These are phyloP conservation scores for Blastobotrys chiropterorum DNA, from an alignment of 805 yeast species.

Conservation along the genomic window DNA sequence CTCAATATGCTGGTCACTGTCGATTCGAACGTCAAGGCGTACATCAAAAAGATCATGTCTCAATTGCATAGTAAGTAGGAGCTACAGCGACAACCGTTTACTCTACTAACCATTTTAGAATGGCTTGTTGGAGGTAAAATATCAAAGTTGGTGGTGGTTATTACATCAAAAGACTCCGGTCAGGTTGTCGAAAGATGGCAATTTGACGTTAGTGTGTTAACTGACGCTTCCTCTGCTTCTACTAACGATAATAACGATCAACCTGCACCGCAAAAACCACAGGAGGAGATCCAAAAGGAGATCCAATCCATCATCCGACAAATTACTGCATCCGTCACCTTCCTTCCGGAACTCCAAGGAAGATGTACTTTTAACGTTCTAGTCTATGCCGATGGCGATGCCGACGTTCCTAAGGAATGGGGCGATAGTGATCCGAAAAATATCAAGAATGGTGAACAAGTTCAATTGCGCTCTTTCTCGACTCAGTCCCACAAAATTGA, in stretches of 20 bases:
- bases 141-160: slow-evolving; percentile 61
- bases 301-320: slow-evolving; percentile 85
- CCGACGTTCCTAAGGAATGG: slow-evolving; percentile 77
- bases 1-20: slow-evolving; percentile 62
- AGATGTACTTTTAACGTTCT: slow-evolving; percentile 75
- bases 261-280: slow-evolving; percentile 26
- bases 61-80: slow-evolving; percentile 55
- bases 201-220: slow-evolving; percentile 51
- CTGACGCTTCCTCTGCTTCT: slow-evolving; percentile 8
- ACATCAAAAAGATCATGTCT: slow-evolving; percentile 57
- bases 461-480: slow-evolving; percentile 59
- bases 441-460: slow-evolving; percentile 55
- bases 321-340: slow-evolving; percentile 80
- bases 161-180: slow-evolving; percentile 59
- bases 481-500: slow-evolving; percentile 68
- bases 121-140: slow-evolving; percentile 74
- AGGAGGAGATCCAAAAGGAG: slow-evolving; percentile 56
- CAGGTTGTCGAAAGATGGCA: slow-evolving; percentile 84
- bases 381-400: slow-evolving; percentile 62
- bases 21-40: slow-evolving; percentile 69
- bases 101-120: slow-evolving; percentile 25
- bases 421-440: slow-evolving; percentile 64
- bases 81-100: too few species aligned
- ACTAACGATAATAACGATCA: background rate
- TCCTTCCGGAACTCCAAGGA: slow-evolving; percentile 66